Percentiles rank a stretch among this genome's conserved stretches.
Evolutionary conservation across 495 filamentous ascomycete species (phyloP).

Genomic region (Penicillium maclennaniae): DNA sequence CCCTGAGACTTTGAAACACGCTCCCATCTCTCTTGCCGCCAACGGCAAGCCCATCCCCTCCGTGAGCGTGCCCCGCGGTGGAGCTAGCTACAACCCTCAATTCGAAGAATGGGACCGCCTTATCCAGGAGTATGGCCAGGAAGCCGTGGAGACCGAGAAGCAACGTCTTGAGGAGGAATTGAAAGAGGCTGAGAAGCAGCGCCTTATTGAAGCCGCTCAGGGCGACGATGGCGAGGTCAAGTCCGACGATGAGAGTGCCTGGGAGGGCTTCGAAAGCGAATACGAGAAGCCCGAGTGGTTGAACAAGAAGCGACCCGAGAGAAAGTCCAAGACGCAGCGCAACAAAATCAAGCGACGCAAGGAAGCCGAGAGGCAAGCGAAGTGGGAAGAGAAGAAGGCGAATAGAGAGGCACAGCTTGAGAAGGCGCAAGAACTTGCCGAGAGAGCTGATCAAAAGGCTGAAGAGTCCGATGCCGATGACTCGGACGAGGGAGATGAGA

Average conservation of each 20-base stretch:
- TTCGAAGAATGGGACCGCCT: constrained; percentile 80
- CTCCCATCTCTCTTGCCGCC: constrained; percentile 74
- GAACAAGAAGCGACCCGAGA: constrained; percentile 66
- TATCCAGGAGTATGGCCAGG: constrained; percentile 66
- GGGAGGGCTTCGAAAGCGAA: constrained; percentile 80
- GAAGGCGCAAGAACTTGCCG: constrained; percentile 60
- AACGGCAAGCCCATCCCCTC: constrained; percentile 73
- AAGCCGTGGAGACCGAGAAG: constrained; percentile 75
- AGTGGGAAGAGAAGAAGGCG: constrained; percentile 68
- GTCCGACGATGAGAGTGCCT: constrained; percentile 80
- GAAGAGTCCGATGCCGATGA: constrained; percentile 51
- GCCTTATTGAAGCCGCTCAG: constrained; percentile 54
- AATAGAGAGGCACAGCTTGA: constrained; percentile 62
- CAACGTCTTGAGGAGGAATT: constrained; percentile 66
- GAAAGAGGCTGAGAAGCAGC: constrained; percentile 54
- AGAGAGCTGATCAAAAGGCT: constrained; percentile 54
- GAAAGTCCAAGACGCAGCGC: constrained; percentile 81
- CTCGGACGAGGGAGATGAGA: constrained; percentile 48
- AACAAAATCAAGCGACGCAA: constrained; percentile 86
- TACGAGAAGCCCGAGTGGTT: constrained; percentile 58
- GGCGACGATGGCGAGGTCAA: constrained; percentile 65
- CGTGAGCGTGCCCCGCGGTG: constrained; percentile 72
- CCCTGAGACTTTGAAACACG: constrained; percentile 69
- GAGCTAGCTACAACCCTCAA: constrained; percentile 85
- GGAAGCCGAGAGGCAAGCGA: constrained; percentile 69